These are phyloP conservation scores for Hypoxylon sp. DNA, from an alignment of 2,329 filamentous ascomycete species.

Conservation along the genomic window DNA sequence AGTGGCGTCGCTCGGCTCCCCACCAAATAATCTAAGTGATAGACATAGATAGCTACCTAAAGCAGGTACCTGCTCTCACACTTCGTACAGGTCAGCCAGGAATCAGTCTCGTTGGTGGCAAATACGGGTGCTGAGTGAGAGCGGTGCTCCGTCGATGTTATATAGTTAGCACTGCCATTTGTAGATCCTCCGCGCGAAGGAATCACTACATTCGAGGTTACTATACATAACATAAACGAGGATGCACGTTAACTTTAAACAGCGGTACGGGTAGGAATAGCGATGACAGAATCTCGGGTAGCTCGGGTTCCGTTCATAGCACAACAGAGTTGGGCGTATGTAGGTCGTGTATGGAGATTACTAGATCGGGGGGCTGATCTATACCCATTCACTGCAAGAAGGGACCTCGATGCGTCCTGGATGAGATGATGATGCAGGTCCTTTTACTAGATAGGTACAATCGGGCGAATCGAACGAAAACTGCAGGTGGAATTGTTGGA, in stretches of 20 bases:
- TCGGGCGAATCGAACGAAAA: conserved; percentile 32
- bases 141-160: conserved; percentile 17
- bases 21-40: conserved; percentile 8
- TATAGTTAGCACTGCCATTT: conserved; percentile 31
- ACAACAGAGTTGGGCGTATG: conserved; percentile 13
- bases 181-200: conserved; percentile 37
- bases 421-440: conserved; percentile 39
- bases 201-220: conserved; percentile 26
- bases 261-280: not conserved
- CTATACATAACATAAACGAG: conserved; percentile 37
- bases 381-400: conserved; percentile 40
- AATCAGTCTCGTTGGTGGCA: conserved; percentile 22
- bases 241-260: conserved; percentile 32
- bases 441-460: conserved; percentile 21
- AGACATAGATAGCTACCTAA: conserved; percentile 2
- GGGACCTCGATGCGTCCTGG: conserved; percentile 24
- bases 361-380: conserved; percentile 37
- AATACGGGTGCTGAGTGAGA: conserved; percentile 17
- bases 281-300: conserved; percentile 21
- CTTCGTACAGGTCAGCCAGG: not conserved
- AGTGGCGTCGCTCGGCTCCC: conserved; percentile 11
- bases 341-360: conserved; percentile 24
- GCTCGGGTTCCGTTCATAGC: conserved; percentile 19
- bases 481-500: conserved; percentile 40
- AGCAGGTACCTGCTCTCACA: not conserved